A percentile compares a stretch with the other conserved stretches of the same genome.
These are phyloP conservation scores for Tetrahymena thermophila DNA, from an alignment of 73 alveolate genomes.

Conservation along the genomic window DNA sequence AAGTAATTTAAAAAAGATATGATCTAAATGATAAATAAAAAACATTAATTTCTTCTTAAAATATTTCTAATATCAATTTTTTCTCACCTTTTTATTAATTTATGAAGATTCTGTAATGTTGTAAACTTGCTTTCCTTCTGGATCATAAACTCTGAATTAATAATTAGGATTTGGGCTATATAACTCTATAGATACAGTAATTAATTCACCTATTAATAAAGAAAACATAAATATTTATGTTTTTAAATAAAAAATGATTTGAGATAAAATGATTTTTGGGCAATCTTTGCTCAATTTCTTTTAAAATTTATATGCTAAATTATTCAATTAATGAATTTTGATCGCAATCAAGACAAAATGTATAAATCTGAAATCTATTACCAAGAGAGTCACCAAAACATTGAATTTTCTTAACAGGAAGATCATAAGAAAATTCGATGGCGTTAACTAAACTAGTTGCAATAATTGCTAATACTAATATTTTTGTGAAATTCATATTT, in stretches of 20 bases:
- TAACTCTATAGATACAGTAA: background rate
- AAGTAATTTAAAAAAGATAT: no score
- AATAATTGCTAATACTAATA: background rate
- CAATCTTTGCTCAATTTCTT: no score
- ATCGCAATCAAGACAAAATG: background rate
- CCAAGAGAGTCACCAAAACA: constrained; percentile 3
- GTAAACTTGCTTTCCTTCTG: background rate
- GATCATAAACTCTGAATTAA: background rate
- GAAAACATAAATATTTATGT: background rate
- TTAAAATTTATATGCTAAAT: no score
- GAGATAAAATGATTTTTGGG: no score
- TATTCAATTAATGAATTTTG: background rate
- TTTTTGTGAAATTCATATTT: background rate
- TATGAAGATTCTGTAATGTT: background rate
- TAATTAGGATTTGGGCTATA: background rate
- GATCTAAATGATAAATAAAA: no score
- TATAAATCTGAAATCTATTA: background rate
- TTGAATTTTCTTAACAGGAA: background rate
- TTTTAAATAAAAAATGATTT: no score
- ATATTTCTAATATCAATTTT: background rate
- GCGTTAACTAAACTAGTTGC: background rate
- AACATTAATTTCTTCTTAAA: no score
- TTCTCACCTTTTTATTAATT: background rate
- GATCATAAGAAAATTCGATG: background rate
- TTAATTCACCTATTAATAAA: background rate